Base-by-base conservation (phyloP, 768 basidiomycete genomes). In the Fomitopsis serialis region DNA sequence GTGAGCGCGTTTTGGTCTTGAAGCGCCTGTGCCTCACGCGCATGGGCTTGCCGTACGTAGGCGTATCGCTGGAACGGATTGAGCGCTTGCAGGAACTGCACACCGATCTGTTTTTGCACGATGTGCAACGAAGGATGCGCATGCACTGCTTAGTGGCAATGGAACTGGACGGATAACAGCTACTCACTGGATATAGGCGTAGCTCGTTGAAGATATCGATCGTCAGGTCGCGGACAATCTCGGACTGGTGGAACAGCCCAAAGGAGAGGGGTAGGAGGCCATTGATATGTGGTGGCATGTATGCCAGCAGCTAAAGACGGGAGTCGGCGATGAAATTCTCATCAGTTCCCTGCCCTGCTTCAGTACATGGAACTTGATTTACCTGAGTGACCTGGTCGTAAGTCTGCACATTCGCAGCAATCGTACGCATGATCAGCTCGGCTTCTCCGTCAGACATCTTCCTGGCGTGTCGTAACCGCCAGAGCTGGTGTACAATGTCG, bases 321-420 rank as follows among this genome's bases (percentile, higher is more conserved):
- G 29, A 32, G 15, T 15, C 15, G 15, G 6, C 15, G 6, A 19
- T 40, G 15, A 7, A 40, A 40, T 17, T 23, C 15, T 19, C 37
- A 17, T 17, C 19, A 40, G 37, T 35, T n/a, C n/a, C 34, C 15
- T 42, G 32, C 29, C 24, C 25, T 48, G 43, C 53, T 47, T 54
- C 32, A 37, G 42, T 47, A 23, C 34, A 35, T 8, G 15, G 15
- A 8, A 35, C 34, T 8, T 52, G 54, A 66, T 75, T 40, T 53
- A 93, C 96, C 79, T 98, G 93, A 1, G 90, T 78, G 13, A 92
- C 85, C 66, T 96, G 91, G 48, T 95, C 92, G 61, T 98, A 97
- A 0, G 81, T 78, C 61, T 78, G 82, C 43, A 92, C 76, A 47
- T 79, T 81, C 32, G 87, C 83, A 0, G 82, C 81, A 10, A 99